These are phyloP conservation scores for Uronychia setigera DNA, from an alignment of 73 alveolate species.

Conservation along the genomic window DNA sequence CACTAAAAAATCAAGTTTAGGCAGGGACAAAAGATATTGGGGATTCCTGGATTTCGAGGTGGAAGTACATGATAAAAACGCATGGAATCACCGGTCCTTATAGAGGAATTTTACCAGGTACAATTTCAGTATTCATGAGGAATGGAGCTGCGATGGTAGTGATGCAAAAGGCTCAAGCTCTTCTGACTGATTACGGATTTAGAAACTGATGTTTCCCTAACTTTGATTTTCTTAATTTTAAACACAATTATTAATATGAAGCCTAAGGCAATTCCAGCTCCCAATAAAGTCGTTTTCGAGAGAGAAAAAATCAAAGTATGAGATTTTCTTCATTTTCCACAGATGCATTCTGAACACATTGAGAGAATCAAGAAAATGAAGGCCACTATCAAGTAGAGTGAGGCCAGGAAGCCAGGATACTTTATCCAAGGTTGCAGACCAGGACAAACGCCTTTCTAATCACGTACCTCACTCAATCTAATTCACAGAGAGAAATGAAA, in stretches of 20 bases:
- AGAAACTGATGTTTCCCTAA: slow-evolving; percentile 28
- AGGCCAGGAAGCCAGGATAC: not conserved
- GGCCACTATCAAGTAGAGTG: not conserved
- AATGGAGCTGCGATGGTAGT: slow-evolving; percentile 81
- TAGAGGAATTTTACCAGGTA: slow-evolving; percentile 80
- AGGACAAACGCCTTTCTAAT: not conserved
- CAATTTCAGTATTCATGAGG: slow-evolving; percentile 69
- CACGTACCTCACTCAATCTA: not conserved
- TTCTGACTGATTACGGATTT: slow-evolving; percentile 32
- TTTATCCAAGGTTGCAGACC: not conserved
- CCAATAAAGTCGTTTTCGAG: not conserved
- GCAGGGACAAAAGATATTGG: slow-evolving; percentile 30
- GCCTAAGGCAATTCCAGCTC: not conserved
- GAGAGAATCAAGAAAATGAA: not conserved
- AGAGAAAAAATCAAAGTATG: not conserved
- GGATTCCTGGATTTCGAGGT: slow-evolving; percentile 8
- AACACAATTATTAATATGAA: not conserved
- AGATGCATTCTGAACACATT: not conserved
- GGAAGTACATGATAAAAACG: slow-evolving; percentile 8
- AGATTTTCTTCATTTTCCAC: not conserved
- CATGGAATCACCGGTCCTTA: slow-evolving; percentile 47
- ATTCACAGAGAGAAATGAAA: not conserved
- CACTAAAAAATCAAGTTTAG: slow-evolving; percentile 61
- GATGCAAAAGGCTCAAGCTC: slow-evolving; percentile 39
- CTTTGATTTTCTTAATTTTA: not conserved